phyloP scores from a whole-genome alignment of 192 early-diverging fungal genomes.

The Funneliformis mosseae region DNA sequence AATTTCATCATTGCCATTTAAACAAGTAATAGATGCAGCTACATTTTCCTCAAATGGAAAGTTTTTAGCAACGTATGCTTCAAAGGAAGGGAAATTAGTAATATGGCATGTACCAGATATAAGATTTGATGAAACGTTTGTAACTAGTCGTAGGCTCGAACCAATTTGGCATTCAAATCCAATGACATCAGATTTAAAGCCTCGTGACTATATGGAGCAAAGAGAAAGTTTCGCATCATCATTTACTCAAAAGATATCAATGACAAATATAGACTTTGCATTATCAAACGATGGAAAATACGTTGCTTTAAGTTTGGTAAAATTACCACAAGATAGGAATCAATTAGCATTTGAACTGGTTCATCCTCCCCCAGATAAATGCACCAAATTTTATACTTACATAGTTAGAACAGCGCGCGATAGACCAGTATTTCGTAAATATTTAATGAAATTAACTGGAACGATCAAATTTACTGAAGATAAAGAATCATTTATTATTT shows the following conservation, averaged over 20 bases:
- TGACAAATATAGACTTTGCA: constrained; percentile 24
- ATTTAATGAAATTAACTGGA: constrained; percentile 15
- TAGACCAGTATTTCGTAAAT: neutral
- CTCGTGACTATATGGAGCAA: constrained; percentile 1
- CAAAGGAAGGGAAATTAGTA: constrained; percentile 3
- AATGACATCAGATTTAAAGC: neutral
- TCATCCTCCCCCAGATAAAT: neutral
- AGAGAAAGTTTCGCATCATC: constrained; percentile 16
- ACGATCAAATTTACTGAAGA: constrained; percentile 10
- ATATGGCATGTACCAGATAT: neutral
- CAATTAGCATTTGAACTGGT: constrained; percentile 6
- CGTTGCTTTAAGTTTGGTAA: constrained; percentile 6
- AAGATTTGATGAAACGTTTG: neutral
- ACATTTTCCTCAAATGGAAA: constrained; percentile 7
- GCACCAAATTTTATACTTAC: neutral
- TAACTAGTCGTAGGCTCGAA: neutral
- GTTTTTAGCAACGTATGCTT: neutral
- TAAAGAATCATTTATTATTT: neutral
- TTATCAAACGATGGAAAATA: constrained; percentile 11
- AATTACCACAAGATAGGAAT: constrained; percentile 7
- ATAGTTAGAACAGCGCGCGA: neutral
- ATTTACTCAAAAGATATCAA: neutral
- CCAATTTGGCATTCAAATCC: neutral
- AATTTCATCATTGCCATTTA: neutral
- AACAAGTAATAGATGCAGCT: neutral